phyloP scores from a whole-genome alignment of 2,329 filamentous ascomycete species.

The Paradendryphiella salina region DNA sequence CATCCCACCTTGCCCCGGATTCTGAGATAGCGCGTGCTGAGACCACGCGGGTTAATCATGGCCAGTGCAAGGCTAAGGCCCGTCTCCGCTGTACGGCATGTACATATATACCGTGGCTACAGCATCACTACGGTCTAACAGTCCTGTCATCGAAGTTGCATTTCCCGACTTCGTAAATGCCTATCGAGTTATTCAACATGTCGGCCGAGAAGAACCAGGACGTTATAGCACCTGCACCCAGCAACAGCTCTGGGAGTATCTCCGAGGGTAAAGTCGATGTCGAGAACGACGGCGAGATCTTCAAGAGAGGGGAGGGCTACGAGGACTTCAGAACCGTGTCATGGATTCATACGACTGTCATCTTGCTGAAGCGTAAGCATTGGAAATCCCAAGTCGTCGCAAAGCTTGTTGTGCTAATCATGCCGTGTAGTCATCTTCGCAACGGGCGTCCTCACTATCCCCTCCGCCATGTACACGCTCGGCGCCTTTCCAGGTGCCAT shows the following conservation, averaged over 20 bases:
- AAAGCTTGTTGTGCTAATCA: too few relatives aligned
- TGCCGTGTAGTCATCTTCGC: slow-evolving; percentile 50
- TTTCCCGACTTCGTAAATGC: too few relatives aligned
- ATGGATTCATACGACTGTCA: slow-evolving; percentile 57
- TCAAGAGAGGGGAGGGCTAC: slow-evolving; percentile 53
- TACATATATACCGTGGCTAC: too few relatives aligned
- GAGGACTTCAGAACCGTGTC: slow-evolving; percentile 59
- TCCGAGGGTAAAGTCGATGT: slow-evolving; percentile 27
- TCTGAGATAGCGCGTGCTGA: slow-evolving; percentile 17
- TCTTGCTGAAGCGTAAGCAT: slow-evolving; percentile 54
- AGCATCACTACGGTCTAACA: too few relatives aligned
- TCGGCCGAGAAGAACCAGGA: slow-evolving; percentile 34
- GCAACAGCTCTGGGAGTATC: slow-evolving; percentile 27
- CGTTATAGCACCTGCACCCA: slow-evolving; percentile 26
- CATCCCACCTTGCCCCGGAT: slow-evolving; percentile 29
- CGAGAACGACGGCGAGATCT: slow-evolving; percentile 53
- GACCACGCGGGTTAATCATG: not conserved
- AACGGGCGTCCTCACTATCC: slow-evolving; percentile 56
- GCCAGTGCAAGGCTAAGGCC: too few relatives aligned
- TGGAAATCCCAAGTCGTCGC: too few relatives aligned
- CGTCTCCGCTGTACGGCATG: too few relatives aligned
- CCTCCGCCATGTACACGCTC: slow-evolving; percentile 53
- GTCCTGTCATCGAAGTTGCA: too few relatives aligned
- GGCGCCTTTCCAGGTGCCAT: slow-evolving; percentile 55
- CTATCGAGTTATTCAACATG: slow-evolving; percentile 10